Evolutionary conservation across 2,329 filamentous ascomycete genomes (phyloP).

Genomic region (Rhynchosporium agropyri): DNA sequence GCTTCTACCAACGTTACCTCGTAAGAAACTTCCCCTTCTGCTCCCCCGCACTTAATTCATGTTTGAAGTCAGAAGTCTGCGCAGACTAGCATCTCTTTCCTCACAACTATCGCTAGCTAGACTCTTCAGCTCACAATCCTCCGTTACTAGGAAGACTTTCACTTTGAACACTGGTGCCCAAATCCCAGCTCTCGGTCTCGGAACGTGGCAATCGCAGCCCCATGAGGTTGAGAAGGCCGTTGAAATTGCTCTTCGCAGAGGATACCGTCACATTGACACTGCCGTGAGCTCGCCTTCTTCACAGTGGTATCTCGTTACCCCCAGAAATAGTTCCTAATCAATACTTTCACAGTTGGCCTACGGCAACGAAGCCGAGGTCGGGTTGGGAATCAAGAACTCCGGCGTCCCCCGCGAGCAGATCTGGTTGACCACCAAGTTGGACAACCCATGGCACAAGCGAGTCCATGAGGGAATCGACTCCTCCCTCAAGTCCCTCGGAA

Average conservation of each 20-base stretch:
- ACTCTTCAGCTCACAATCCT: slow-evolving; percentile 27
- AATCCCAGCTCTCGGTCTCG: slow-evolving; percentile 76
- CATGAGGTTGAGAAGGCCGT: slow-evolving; percentile 70
- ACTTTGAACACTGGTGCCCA: slow-evolving; percentile 76
- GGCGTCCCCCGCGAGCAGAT: slow-evolving; percentile 67
- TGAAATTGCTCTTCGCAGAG: slow-evolving; percentile 65
- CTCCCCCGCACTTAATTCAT: slow-evolving; percentile 27
- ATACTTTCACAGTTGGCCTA: slow-evolving; percentile 58
- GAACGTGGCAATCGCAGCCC: slow-evolving; percentile 77
- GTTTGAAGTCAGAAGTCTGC: slow-evolving; percentile 33
- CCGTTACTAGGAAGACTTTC: slow-evolving; percentile 53
- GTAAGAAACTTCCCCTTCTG: slow-evolving; percentile 32
- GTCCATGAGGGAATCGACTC: slow-evolving; percentile 63
- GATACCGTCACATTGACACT: slow-evolving; percentile 78
- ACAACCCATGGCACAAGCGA: slow-evolving; percentile 77
- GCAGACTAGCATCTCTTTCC: slow-evolving; percentile 38
- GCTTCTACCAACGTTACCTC: slow-evolving; percentile 39
- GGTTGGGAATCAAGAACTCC: slow-evolving; percentile 66
- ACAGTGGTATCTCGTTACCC: not conserved
- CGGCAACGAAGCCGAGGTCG: slow-evolving; percentile 73
- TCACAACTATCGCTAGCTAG: slow-evolving; percentile 27
- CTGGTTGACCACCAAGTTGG: slow-evolving; percentile 79
- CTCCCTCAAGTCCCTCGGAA: slow-evolving; percentile 62
- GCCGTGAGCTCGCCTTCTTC: slow-evolving; percentile 28
- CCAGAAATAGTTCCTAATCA: slow-evolving; percentile 3